These are phyloP conservation scores for Euphrasia confusa DNA, from an alignment of 257 asterid species.

Conservation along the genomic window DNA sequence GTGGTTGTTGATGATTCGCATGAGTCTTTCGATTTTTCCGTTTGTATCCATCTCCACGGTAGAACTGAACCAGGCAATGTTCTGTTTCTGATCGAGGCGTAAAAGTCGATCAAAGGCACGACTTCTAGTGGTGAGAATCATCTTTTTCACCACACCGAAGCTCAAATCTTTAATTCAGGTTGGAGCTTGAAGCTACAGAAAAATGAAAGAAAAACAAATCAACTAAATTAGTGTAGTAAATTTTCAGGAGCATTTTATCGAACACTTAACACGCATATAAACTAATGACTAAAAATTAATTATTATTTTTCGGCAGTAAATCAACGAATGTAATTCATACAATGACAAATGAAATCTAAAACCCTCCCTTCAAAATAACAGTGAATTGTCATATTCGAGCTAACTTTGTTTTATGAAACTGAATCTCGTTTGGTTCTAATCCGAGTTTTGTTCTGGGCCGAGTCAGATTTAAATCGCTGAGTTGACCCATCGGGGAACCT, in stretches of 20 bases:
- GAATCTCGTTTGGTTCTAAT: background rate
- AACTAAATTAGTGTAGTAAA: no score
- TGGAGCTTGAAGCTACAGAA: background rate
- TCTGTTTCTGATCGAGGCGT: slow-evolving; percentile 27
- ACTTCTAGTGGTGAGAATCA: slow-evolving; percentile 28
- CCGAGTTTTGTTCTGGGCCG: no score
- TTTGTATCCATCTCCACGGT: slow-evolving; percentile 24
- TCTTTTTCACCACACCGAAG: slow-evolving; percentile 18
- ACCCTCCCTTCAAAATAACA: background rate
- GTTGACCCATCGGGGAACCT: no score
- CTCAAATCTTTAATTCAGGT: slow-evolving; percentile 1
- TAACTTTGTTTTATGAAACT: background rate
- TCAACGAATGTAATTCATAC: background rate
- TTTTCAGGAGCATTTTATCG: no score
- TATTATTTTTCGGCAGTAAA: background rate
- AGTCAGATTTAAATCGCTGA: no score
- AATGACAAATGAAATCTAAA: background rate
- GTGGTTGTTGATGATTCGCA: slow-evolving; percentile 53
- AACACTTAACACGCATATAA: slow-evolving; percentile 18
- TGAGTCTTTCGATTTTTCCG: slow-evolving; percentile 38
- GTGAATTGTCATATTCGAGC: background rate
- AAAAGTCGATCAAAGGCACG: slow-evolving; percentile 17
- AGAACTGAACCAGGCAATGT: slow-evolving; percentile 34
- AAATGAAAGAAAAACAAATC: background rate
- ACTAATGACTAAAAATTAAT: background rate